phyloP scores from a whole-genome alignment of 192 early-diverging fungal species.

The Coemansia interrupta region DNA sequence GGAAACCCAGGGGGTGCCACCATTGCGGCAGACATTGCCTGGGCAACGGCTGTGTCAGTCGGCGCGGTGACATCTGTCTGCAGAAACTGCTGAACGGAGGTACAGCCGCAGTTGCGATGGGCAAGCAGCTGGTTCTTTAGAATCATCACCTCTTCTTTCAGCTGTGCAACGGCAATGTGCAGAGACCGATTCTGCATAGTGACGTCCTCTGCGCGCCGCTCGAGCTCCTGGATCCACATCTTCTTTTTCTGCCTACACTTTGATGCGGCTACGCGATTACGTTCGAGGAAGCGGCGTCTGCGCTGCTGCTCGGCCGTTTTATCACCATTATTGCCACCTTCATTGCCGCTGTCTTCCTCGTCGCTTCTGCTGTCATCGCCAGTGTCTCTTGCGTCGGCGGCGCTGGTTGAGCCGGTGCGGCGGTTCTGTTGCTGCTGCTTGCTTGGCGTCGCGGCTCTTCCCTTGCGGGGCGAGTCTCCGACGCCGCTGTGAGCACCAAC shows the following conservation, averaged over 20 bases:
- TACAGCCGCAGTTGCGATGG: conserved; percentile 53
- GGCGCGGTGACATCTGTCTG: conserved; percentile 21
- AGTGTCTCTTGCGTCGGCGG: conserved; percentile 7
- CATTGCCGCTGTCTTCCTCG: conserved; percentile 8
- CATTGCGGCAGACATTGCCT: conserved; percentile 20
- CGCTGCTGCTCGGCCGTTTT: conserved; percentile 55
- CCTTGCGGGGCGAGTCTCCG: neutral
- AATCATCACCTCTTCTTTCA: conserved; percentile 51
- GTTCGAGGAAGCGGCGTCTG: conserved; percentile 77
- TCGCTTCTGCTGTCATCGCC: neutral
- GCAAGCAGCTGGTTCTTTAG: conserved; percentile 55
- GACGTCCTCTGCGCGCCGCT: conserved; percentile 59
- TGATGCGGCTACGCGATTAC: conserved; percentile 81
- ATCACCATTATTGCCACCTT: conserved; percentile 47
- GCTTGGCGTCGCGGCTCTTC: neutral
- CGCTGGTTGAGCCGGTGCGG: conserved; percentile 2
- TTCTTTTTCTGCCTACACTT: conserved; percentile 94
- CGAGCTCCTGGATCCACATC: conserved; percentile 80
- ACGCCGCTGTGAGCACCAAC: neutral
- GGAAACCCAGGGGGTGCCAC: conserved; percentile 13
- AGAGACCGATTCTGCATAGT: conserved; percentile 50
- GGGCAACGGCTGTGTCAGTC: conserved; percentile 11
- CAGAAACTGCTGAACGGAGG: conserved; percentile 55
- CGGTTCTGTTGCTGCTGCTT: neutral
- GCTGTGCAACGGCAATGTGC: conserved; percentile 40